These are phyloP conservation scores for Aspergillus incahuasiensis DNA, from an alignment of 495 filamentous ascomycete species.

Conservation along the genomic window DNA sequence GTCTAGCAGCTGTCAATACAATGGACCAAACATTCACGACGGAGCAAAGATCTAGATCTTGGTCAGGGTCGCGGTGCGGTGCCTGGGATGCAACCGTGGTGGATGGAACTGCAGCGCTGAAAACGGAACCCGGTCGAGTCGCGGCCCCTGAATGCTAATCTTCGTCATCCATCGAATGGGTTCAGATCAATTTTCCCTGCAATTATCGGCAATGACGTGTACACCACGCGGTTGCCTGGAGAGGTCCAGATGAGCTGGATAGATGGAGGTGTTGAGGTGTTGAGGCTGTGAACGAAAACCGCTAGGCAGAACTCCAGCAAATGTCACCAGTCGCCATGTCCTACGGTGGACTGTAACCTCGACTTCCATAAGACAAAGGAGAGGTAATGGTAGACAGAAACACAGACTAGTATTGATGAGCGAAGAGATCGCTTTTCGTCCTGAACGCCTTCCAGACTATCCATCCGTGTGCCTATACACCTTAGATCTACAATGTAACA, in stretches of 20 bases:
- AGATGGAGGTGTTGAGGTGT: too few species aligned
- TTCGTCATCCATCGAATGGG: neutral
- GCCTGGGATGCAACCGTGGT: neutral
- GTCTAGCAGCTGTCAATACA: neutral
- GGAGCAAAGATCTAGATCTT: neutral
- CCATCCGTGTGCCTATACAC: neutral
- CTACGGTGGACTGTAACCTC: neutral
- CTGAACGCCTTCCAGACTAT: neutral
- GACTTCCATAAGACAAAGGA: neutral
- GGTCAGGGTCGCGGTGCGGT: neutral
- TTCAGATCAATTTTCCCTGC: neutral
- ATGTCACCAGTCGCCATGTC: neutral
- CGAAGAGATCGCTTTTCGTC: slow-evolving; percentile 4
- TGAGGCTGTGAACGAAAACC: too few species aligned
- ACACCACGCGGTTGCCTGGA: neutral
- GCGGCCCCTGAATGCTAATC: neutral
- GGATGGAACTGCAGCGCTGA: slow-evolving; percentile 18
- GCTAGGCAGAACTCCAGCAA: neutral
- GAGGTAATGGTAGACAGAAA: neutral
- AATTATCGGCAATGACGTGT: neutral
- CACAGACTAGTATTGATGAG: neutral
- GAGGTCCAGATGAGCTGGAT: too few species aligned
- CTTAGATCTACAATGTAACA: neutral
- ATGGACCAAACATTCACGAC: neutral
- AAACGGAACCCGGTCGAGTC: slow-evolving; percentile 14